Base-by-base conservation (phyloP, 140 eudicot species). In the Stevia rebaudiana region DNA sequence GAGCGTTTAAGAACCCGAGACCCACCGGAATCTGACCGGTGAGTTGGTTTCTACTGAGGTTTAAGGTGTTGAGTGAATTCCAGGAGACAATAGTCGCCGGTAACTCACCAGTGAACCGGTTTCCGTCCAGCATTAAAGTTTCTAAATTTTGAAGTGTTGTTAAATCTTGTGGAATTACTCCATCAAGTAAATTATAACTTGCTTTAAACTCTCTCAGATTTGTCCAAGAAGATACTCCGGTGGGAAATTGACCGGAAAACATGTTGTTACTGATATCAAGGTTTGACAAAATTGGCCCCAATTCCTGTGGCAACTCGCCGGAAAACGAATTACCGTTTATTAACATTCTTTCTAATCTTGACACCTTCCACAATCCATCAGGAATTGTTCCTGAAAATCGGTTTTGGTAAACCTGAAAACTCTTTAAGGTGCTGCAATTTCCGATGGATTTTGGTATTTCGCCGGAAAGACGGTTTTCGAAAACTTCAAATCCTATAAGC, bases 181-280 rank as follows among this genome's bases (percentile, higher is more conserved):
- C 95, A 8, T 10, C 35, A 10, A 90, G 67, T 8, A 23, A 61
- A 65, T 89, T 89, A 62, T 89, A 44, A 55, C 91, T 81, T 33
- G 83, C 97, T 48, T 39, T 60, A 6, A 89, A 79, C 46, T 31
- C 75, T 52, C 17, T 33, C 42, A 89, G 24, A 31, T 33, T 74
- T 23, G 58, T 75, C 91, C 91, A 89, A 24, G 90, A 82, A 65
- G 86, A 83, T 30, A 77, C 57, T 13, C 69, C 69, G 11, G 70
- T 58, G 1, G 94, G 92, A 54, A 89, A 81, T 13, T 58, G 54
- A 57, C 95, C 95, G 0, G 84, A 83, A 74, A 89, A 89, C 23
- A 50, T 47, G 79, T 90, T 90, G 71, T 80, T 78, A 18, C 73
- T 60, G 22, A 90, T 66, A 35, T 81, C 88, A 0, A 90, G 50